A percentile compares a stretch with the other conserved stretches of the same genome.
phyloP scores from a whole-genome alignment of 2,329 filamentous ascomycete genomes.

The Monosporascus sp. region DNA sequence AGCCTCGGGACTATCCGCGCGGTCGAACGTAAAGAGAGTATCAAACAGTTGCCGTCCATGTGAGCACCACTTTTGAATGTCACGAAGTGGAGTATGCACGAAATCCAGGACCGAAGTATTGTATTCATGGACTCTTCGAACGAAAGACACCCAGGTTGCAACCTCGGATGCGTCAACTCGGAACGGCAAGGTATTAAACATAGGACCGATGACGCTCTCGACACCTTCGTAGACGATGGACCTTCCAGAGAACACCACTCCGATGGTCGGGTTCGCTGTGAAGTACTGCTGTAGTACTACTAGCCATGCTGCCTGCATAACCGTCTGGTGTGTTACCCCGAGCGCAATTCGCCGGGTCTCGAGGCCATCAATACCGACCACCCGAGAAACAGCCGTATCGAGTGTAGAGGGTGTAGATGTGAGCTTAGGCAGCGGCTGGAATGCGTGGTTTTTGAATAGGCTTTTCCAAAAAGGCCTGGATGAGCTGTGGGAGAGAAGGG shows the following conservation, averaged over 20 bases:
- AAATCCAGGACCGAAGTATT: conserved; percentile 64
- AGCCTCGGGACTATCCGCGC: conserved; percentile 29
- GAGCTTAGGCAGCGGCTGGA: conserved; percentile 15
- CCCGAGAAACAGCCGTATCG: conserved; percentile 19
- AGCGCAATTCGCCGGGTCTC: conserved; percentile 51
- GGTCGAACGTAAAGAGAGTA: conserved; percentile 76
- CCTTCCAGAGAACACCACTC: conserved; percentile 74
- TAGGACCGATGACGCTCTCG: conserved; percentile 67
- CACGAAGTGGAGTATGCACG: conserved; percentile 72
- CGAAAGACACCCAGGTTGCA: conserved; percentile 54
- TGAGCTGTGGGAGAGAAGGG: conserved; percentile 44
- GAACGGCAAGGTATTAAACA: conserved; percentile 88
- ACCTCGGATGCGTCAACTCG: conserved; percentile 38
- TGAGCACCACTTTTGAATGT: conserved; percentile 74
- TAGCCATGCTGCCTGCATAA: conserved; percentile 72
- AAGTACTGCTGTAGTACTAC: conserved; percentile 52
- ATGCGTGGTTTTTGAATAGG: conserved; percentile 39
- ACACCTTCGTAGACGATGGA: conserved; percentile 61
- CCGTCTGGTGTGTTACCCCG: conserved; percentile 70
- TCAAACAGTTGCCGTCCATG: conserved; percentile 64
- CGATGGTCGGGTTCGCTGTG: conserved; percentile 50
- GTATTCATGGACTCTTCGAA: conserved; percentile 63
- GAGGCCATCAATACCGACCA: conserved; percentile 37
- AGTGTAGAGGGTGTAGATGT: not conserved
- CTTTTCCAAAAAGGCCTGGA: conserved; percentile 61